Percentiles rank a stretch among this genome's conserved stretches.
Evolutionary conservation across 805 yeast species (phyloP).

Genomic region (Diddensiella caesifluorescens): DNA sequence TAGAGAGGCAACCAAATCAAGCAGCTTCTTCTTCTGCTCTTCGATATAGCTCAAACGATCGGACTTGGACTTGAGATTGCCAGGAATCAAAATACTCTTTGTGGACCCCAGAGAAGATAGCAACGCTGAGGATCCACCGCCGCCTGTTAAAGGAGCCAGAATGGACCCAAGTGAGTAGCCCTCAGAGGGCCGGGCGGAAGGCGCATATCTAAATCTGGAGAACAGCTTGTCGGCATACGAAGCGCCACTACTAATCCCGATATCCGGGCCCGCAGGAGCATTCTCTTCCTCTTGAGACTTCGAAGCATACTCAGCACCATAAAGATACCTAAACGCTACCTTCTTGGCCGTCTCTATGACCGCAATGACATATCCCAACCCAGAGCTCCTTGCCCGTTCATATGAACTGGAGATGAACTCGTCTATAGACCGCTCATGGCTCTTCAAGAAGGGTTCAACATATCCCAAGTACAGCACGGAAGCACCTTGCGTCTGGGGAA

Average conservation of each 20-base stretch:
- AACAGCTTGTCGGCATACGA: conserved; percentile 22
- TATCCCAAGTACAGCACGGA: conserved; percentile 36
- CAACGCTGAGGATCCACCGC: conserved; percentile 2
- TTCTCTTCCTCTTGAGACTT: neutral
- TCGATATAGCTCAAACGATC: conserved; percentile 17
- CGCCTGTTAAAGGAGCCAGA: neutral
- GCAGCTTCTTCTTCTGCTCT: conserved; percentile 18
- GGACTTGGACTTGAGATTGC: conserved; percentile 15
- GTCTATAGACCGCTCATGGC: conserved; percentile 36
- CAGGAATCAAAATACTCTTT: conserved; percentile 14
- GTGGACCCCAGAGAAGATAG: conserved; percentile 4
- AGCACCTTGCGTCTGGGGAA: conserved; percentile 47
- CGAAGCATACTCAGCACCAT: conserved; percentile 16
- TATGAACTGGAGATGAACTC: conserved; percentile 19
- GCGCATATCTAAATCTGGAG: conserved; percentile 24
- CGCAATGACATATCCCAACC: conserved; percentile 17
- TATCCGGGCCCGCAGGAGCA: conserved; percentile 4
- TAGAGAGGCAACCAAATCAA: conserved; percentile 18
- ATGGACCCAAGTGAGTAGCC: conserved; percentile 1
- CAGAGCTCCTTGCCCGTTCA: conserved; percentile 16
- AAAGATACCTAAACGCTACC: conserved; percentile 7
- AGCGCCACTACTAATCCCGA: neutral
- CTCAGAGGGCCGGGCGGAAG: conserved; percentile 1
- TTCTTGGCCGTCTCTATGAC: conserved; percentile 9
- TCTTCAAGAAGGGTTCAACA: conserved; percentile 36